Conservation (phyloP, 2,329 filamentous ascomycete genomes). For the Colletotrichum cereale region DNA sequence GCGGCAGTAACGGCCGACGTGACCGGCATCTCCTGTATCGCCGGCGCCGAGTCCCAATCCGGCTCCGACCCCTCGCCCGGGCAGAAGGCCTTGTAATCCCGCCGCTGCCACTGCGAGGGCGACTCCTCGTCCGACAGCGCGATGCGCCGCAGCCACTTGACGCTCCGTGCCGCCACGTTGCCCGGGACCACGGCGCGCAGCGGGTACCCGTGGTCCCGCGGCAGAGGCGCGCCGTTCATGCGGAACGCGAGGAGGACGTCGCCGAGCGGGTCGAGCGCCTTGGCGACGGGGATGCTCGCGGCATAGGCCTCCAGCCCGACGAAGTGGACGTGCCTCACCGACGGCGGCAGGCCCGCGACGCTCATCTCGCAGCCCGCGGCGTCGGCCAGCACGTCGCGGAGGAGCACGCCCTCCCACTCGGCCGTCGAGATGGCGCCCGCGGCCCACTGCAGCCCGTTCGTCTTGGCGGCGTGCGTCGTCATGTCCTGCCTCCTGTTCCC, state of each 20-base stretch:
- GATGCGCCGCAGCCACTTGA: conserved; percentile 66
- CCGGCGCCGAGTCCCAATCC: conserved; percentile 60
- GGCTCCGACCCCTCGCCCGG: conserved; percentile 53
- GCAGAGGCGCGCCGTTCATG: conserved; percentile 64
- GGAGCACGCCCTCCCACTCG: conserved; percentile 59
- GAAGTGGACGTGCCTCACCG: conserved; percentile 52
- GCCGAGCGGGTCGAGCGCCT: conserved; percentile 55
- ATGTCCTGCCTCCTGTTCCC: conserved; percentile 61
- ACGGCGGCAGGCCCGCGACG: conserved; percentile 45
- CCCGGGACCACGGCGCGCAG: conserved; percentile 61
- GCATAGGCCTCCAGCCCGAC: conserved; percentile 56
- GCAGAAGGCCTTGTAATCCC: conserved; percentile 63
- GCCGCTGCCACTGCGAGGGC: conserved; percentile 60
- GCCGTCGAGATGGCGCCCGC: conserved; percentile 62
- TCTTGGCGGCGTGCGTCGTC: conserved; percentile 56
- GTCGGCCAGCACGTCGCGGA: conserved; percentile 59
- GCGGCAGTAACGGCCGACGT: conserved; percentile 59
- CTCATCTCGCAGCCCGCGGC: conserved; percentile 42
- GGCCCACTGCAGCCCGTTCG: conserved; percentile 62
- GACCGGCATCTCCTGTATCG: conserved; percentile 65
- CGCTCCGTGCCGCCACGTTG: conserved; percentile 62
- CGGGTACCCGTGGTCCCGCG: conserved; percentile 64
- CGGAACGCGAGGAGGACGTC: conserved; percentile 64
- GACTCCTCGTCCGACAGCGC: conserved; percentile 63
- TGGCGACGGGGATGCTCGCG: conserved; percentile 56